Base-by-base conservation (phyloP, 257 asterid species). In the Galeopsis tetrahit region DNA sequence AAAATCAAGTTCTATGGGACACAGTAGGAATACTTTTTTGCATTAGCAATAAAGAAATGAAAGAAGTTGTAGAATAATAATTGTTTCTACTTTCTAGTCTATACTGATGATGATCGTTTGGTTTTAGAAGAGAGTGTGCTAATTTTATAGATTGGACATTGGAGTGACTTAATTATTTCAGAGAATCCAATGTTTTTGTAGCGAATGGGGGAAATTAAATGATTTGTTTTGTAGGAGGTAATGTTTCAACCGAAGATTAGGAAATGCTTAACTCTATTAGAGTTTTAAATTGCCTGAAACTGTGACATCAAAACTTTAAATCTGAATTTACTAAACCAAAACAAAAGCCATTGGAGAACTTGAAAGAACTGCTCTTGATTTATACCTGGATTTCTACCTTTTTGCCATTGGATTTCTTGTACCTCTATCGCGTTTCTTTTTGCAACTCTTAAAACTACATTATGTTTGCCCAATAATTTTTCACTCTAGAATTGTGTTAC, bases 21-120 rank as follows among this genome's bases (percentile, higher is more conserved):
- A 59, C 69, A 38, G 56, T 48, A 51, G 68, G 52, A 14, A 21
- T 21, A 15, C 38, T 9, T 61, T 46, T 69, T 66, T 39, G 53
- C 63, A 70, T 67, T 32, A 5, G 61, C 68, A 68, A 63, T 80
- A 71, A 71, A 61, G 65, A 56, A 72, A 31, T 67, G 66, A 34
- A 31, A 60, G 64, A 56, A 66, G 60, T 66, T 66, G 69, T 61
- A 14, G 15, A 46, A 31, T 32, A 36, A 31, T 39, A 68, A 58
- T 48, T 42, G 56, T 10, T 66, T 71, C 40, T 56, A 7, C 43
- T 68, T 68, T 48, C 51, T 42, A 48, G 52, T 57, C 42, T 56
- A 6, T 67, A 49, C 17, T 71, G 68, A 58, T 68, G 77, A 44
- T 68, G 79, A 52, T 52, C 31, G 36, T 68, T 48, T 15, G 52